A percentile compares a stretch with the other conserved stretches of the same genome.
phyloP scores from a whole-genome alignment of 257 asterid genomes.

The Fraxinus cuspidata region DNA sequence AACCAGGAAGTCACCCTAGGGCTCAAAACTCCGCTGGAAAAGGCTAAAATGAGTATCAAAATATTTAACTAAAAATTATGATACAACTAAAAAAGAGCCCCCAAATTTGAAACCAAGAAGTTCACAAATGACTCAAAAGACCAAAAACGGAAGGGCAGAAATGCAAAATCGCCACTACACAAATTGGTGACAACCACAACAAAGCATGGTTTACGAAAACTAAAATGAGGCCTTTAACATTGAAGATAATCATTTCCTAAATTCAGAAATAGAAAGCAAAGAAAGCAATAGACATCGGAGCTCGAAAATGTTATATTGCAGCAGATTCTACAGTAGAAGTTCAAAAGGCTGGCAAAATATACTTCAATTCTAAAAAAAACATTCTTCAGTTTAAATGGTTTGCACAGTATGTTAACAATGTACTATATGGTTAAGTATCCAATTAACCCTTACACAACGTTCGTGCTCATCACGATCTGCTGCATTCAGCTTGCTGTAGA shows the following conservation, averaged over 20 bases:
- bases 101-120: neutral
- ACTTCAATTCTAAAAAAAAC: neutral
- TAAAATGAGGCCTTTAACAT: neutral
- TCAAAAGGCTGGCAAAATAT: neutral
- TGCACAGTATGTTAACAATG: neutral
- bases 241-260: neutral
- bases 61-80: neutral
- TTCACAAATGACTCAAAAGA: neutral
- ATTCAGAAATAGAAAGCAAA: neutral
- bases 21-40: neutral
- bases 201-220: neutral
- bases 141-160: neutral
- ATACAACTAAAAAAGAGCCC: neutral
- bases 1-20: neutral
- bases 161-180: neutral
- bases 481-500: conserved; percentile 62
- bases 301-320: neutral
- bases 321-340: neutral
- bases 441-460: conserved; percentile 53
- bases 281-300: neutral
- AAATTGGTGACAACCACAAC: neutral
- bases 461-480: conserved; percentile 74
- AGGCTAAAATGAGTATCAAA: neutral
- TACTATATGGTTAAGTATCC: neutral
- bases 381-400: neutral